These are phyloP conservation scores for Ilex aquifolium DNA, from an alignment of 257 asterid genomes.

Conservation along the genomic window DNA sequence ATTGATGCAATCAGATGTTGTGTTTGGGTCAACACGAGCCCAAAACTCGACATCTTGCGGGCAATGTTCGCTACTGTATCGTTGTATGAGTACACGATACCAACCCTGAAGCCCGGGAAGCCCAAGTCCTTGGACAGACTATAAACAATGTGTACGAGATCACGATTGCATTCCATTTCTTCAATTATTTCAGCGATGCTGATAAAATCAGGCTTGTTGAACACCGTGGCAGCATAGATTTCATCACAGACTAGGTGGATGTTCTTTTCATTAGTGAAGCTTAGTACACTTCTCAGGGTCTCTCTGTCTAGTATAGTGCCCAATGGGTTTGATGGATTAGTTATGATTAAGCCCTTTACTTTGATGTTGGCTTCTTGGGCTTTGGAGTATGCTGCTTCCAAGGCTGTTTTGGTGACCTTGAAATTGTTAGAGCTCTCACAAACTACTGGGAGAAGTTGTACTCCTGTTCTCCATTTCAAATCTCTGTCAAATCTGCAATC, in stretches of 20 bases:
- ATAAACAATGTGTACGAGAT: conserved; percentile 67
- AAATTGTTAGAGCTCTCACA: too few species aligned
- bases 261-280: conserved; percentile 38
- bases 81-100: conserved; percentile 69
- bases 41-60: conserved; percentile 82
- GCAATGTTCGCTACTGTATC: conserved; percentile 47
- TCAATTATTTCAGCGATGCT: conserved; percentile 66
- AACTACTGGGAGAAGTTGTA: too few species aligned
- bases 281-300: conserved; percentile 32
- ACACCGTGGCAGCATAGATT: too few species aligned
- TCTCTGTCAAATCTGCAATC: too few species aligned
- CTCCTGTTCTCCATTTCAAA: too few species aligned
- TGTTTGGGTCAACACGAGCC: conserved; percentile 75
- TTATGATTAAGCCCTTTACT: too few species aligned
- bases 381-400: too few species aligned
- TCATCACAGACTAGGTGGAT: conserved; percentile 81
- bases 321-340: conserved; percentile 83
- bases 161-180: conserved; percentile 32
- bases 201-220: too few species aligned
- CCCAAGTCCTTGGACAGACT: conserved; percentile 86
- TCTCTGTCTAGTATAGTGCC: conserved; percentile 64
- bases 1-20: conserved; percentile 60
- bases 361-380: too few species aligned
- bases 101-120: conserved; percentile 80
- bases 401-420: too few species aligned